Evolutionary conservation across 768 basidiomycete species (phyloP).

Genomic region (Xerocomus spinulosus): DNA sequence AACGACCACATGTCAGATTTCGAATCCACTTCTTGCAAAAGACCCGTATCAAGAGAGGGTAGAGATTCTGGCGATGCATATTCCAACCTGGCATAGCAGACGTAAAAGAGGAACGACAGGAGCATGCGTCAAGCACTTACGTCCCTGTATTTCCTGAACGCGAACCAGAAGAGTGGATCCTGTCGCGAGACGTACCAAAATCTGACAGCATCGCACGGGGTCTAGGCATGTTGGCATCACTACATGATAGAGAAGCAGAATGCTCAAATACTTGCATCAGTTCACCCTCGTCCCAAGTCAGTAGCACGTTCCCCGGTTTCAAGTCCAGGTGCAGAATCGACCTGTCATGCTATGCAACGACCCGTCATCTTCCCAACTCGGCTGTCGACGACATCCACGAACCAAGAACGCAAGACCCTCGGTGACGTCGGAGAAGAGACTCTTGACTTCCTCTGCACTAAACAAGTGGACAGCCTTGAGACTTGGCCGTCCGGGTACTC

Average conservation of each 20-base stretch:
- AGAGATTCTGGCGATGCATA: slow-evolving; percentile 88
- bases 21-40: slow-evolving; percentile 69
- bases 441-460: slow-evolving; percentile 78
- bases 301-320: slow-evolving; percentile 89
- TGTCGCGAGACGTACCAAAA: slow-evolving; percentile 92
- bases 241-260: neutral
- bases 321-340: slow-evolving; percentile 90
- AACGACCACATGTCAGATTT: slow-evolving; percentile 97
- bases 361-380: slow-evolving; percentile 6
- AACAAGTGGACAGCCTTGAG: slow-evolving; percentile 81
- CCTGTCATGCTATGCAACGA: slow-evolving; percentile 56
- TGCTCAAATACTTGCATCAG: slow-evolving; percentile 55
- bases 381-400: slow-evolving; percentile 18
- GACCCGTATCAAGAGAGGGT: slow-evolving; percentile 58
- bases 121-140: too few relatives aligned
- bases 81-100: slow-evolving; percentile 53
- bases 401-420: slow-evolving; percentile 88
- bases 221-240: slow-evolving; percentile 34
- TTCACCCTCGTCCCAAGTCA: slow-evolving; percentile 86
- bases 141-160: slow-evolving; percentile 96
- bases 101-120: too few relatives aligned
- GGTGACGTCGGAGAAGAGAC: slow-evolving; percentile 78
- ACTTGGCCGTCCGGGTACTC: slow-evolving; percentile 26
- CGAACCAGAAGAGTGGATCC: slow-evolving; percentile 61
- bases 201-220: slow-evolving; percentile 94